Evolutionary conservation across 176 grass and related monocot species (phyloP), one percentile per base, ranked within the genome.

Genomic region (Cocos nucifera): DNA sequence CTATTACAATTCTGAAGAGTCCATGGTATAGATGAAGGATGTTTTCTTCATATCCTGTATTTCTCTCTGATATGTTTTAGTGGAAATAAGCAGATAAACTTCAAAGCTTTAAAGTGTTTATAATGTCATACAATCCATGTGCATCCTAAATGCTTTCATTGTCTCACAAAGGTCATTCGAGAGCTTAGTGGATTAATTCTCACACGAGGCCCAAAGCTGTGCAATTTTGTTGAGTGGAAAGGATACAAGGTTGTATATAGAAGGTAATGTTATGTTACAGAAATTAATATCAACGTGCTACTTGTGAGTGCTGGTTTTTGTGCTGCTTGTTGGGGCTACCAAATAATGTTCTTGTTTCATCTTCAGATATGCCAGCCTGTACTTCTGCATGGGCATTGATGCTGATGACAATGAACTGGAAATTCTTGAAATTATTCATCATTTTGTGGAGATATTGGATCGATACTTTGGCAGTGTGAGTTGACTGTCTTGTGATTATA

Each of bases 301-400:
- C 35, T 44, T 44, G 12, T 10, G 12, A 44, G 35, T 44, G 35
- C 10, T 44, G 10, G 59, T 21, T 61, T 67, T 3, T 57, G 22
- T 69, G 35, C 35, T 44, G 9, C 10, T 44, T 44, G 35, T 44
- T 44, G 9, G 35, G 35, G 35, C 35, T 44, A 12, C 35, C 10
- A 10, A 44, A 44, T 44, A 14, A 44, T 44, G 9, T 12, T 44
- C 8, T 44, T 44, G 35, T 44, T 44, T 9, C 10, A 56, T 28
- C 15, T 67, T 2, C 60, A 98, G 93, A 82, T 98, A 98, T 79
- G 93, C 93, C 1, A 98, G 93, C 69, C 79, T 98, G 49, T 98
- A 98, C 82, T 98, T 98, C 74, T 98, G 93, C 82, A 98, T 98
- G 93, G 92, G 93, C 77, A 86, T 92, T 64, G 84, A 98, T 74